Base-by-base conservation (phyloP, 2,329 filamentous ascomycete species). In the Colletotrichum tropicale region DNA sequence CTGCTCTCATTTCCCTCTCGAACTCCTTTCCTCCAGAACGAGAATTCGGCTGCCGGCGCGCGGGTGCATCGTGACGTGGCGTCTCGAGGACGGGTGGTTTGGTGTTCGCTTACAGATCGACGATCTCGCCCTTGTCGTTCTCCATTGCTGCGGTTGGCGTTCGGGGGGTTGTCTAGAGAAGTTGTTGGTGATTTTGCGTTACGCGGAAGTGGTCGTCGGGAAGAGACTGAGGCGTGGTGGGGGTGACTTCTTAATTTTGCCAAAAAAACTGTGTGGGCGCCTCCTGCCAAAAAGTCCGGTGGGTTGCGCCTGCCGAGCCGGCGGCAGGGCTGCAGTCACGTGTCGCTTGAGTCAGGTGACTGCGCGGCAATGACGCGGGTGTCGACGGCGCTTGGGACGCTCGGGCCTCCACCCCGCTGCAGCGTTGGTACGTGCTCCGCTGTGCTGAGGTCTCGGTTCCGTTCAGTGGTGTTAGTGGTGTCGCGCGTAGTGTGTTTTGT, bases 121-220 rank as follows among this genome's bases (percentile, higher is more conserved):
- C 97, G 91, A 98, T 96, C 90, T 98, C 96, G 91, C 96, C 96
- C 91, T 96, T 96, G 92, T 98, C 97, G 96, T 99, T 99, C 93
- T 99, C 97, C 97, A 98, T 99, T 90, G 92, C 96, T 86, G 85
- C 88, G 85, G 80, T 80, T 84, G 78, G 84, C 84, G 81, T 80
- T 80, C 78, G 80, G 80, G 43, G 80, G 77, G 80, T 82, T 81
- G 80, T 79, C 80, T 79, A 77, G 80, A 79, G 80, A 77, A 80
- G 80, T 81, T 79, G 80, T 80, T 79, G 80, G 79, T 79, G 73
- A 34, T 60, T 66, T 75, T 79, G 80, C 78, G 58, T 62, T 30
- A n/a, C 30, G 76, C 76, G 58, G 70, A 67, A 60, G 36, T 76
- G 70, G 67, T 77, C 75, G 76, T 77, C 71, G 43, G 65, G 64